Base-by-base conservation (phyloP, 305 asterid genomes). In the Stenogyne calaminthoides region DNA sequence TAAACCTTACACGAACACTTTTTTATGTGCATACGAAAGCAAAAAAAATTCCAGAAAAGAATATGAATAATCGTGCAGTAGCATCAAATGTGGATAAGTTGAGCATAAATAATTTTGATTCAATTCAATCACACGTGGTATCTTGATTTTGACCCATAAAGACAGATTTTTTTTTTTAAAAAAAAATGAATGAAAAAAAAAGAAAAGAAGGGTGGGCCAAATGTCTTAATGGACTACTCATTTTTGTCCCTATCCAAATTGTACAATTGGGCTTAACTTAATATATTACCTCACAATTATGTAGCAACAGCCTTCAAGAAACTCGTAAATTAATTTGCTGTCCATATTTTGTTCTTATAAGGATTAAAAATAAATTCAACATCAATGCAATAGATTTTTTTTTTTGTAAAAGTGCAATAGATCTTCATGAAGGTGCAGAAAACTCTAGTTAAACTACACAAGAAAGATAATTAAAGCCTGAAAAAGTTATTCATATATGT, bases 71-170 rank as follows among this genome's bases (percentile, higher is more conserved):
- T 40, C 47, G 14, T 4, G 10, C n/a, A 2, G n/a, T 40, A 40
- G 47, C 14, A 40, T 40, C 9, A 40, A 40, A 9, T 40, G 47
- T 52, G 40, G 57, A 47, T 49, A 47, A 61, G 29, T 40, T 12
- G 2, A 40, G 47, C 14, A 40, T 9, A 10, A 40, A 40, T 39
- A 44, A 44, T 11, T 44, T 11, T 44, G 25, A 52, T 52, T 52
- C 12, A 52, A 52, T 52, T 18, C 18, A 25, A 60, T 51, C 70
- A 75, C 79, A 75, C 75, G 75, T 49, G 74, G 29, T 25, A 20
- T 56, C 44, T 36, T 40, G 56, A 25, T 20, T 54, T 29, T 62
- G 78, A 57, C 69, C 55, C 51, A 44, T 44, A 44, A 44, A 44
- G 6, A 32, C 6, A 3, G 6, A 40, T 9, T 0, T 40, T n/a